These are phyloP conservation scores for Agastache rugosa DNA, from an alignment of 257 asterid genomes.

Conservation along the genomic window DNA sequence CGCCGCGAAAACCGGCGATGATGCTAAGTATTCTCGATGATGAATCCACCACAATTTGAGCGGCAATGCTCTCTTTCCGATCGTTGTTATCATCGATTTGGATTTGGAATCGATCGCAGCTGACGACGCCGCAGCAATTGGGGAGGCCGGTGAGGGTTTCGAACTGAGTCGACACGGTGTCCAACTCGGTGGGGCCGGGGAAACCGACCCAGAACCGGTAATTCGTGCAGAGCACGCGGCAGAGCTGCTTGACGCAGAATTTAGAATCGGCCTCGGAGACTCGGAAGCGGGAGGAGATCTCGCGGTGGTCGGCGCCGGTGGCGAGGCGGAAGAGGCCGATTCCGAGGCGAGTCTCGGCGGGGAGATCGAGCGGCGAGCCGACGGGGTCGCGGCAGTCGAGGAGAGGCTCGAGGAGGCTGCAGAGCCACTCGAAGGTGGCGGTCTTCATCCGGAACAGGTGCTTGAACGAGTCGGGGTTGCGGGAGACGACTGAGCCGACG, in stretches of 20 bases:
- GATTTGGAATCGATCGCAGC: constrained; percentile 58
- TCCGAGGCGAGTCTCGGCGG: constrained; percentile 73
- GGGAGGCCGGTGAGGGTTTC: constrained; percentile 73
- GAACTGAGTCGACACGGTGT: constrained; percentile 58
- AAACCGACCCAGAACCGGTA: constrained; percentile 92
- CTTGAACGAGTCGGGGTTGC: constrained; percentile 66
- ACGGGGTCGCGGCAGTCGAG: constrained; percentile 94
- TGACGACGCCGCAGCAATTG: constrained; percentile 76
- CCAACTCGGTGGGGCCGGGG: constrained; percentile 59
- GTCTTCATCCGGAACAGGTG: constrained; percentile 61
- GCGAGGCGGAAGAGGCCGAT: constrained; percentile 81
- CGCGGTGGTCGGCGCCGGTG: constrained; percentile 68
- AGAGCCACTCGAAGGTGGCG: constrained; percentile 84
- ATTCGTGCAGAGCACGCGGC: constrained; percentile 89
- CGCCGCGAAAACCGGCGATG: constrained; percentile 70
- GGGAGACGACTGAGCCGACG: constrained; percentile 35
- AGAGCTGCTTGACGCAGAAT: constrained; percentile 82
- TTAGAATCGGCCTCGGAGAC: constrained; percentile 56
- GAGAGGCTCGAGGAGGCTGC: constrained; percentile 81
- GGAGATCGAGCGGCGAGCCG: constrained; percentile 58
- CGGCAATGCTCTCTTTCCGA: constrained; percentile 50
- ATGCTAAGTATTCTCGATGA: constrained; percentile 74
- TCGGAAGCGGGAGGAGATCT: constrained; percentile 54
- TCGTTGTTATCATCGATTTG: neutral
- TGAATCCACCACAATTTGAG: constrained; percentile 78